Evolutionary conservation across 1,284 basidiomycete genomes (phyloP), one percentile per base, ranked within the genome.

Genomic region (Pascua sp.): DNA sequence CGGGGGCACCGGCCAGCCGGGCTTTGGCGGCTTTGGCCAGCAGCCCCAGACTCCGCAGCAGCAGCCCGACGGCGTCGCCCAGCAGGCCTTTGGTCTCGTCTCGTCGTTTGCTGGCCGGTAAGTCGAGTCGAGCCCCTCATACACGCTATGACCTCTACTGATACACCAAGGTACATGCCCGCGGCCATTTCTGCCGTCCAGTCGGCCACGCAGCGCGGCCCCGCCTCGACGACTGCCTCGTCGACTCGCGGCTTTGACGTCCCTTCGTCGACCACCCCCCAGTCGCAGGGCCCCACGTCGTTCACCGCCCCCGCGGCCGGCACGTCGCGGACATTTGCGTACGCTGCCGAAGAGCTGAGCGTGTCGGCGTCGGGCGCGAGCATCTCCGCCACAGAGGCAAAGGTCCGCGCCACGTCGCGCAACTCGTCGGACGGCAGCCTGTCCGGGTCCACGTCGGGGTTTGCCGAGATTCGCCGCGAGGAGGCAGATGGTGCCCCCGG

Each of bases 41-140:
- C 69, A 75, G 46, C 75, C 75, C 18, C 76, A 75, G 8, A 70
- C 72, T 1, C 55, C 76, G 42, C 64, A 68, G 24, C 72, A 76
- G 58, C 76, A 74, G 8, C 74, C 71, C 15, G 69, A 68, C 2
- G 76, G 75, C 13, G 70, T 70, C 1, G 60, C 69, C 11, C 70
- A 71, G 55, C 66, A 71, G 56, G 63, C 71, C 70, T 9, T 61
- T 70, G 24, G 47, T 70, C 3, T 58, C 64, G 40, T 72, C 2
- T 58, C 64, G 38, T 57, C 60, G 38, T 71, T 75, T 51, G 73
- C 74, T 10, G 67, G 65, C 54, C 63, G 65, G 74, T 73, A 53
- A 67, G 74, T 67, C 16, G 16, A 49, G n/a, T 43, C 11, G 43
- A 7, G 18, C 43, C 24, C 15, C 8, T 41, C n/a, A n/a, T n/a